Evolutionary conservation across 1,139 yeast genomes (phyloP).

Genomic region (Yamadazyma pseudoaaseri): DNA sequence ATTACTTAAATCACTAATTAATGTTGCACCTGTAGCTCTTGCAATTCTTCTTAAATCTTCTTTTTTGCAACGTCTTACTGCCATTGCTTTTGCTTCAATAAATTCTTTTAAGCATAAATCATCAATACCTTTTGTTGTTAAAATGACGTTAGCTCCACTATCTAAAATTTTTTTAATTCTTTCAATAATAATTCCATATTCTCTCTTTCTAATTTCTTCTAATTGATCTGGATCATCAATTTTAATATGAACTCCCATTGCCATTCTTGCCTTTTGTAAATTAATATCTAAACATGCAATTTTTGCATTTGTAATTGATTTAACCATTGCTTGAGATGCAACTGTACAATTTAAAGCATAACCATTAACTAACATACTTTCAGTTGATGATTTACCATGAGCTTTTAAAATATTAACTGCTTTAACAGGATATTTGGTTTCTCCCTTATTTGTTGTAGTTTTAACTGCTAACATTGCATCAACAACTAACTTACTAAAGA

Average conservation of each 20-base stretch:
- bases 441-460: conserved; percentile 86
- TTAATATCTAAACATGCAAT: conserved; percentile 95
- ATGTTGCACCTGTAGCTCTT: conserved; percentile 95
- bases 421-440: conserved; percentile 90
- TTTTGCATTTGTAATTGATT: conserved; percentile 67
- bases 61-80: conserved; percentile 95
- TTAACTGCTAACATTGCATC: conserved; percentile 96
- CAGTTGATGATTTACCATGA: conserved; percentile 90
- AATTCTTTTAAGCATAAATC: conserved; percentile 94
- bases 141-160: conserved; percentile 94
- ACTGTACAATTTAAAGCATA: conserved; percentile 97
- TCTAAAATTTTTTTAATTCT: conserved; percentile 82
- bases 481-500: conserved; percentile 87
- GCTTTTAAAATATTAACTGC: conserved; percentile 96
- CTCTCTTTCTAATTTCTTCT: conserved; percentile 93
- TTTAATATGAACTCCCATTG: conserved; percentile 96
- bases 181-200: conserved; percentile 86
- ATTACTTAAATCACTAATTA: conserved; percentile 83
- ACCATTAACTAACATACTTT: conserved; percentile 85
- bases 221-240: conserved; percentile 97
- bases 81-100: conserved; percentile 95
- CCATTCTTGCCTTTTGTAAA: conserved; percentile 95
- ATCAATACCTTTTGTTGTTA: conserved; percentile 98
- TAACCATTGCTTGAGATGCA: conserved; percentile 96
- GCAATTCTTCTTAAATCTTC: conserved; percentile 97